A percentile compares a stretch with the other conserved stretches of the same genome.
Conservation (phyloP, 2,329 filamentous ascomycete species). For the Septoria linicola region DNA sequence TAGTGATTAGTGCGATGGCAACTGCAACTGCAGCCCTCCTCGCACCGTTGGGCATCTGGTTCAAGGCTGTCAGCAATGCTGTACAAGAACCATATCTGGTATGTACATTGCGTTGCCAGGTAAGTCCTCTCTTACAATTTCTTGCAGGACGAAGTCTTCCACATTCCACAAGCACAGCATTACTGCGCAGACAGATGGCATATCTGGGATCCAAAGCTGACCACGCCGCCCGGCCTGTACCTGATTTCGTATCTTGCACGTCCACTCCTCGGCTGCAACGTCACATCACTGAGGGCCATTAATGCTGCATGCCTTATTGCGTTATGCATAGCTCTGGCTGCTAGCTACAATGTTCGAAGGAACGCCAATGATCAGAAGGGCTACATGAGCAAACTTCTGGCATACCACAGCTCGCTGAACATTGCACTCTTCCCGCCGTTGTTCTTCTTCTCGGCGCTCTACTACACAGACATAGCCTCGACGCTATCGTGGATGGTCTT, state of each 20-base stretch:
- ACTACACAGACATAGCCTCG: conserved; percentile 90
- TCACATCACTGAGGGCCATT: conserved; percentile 39
- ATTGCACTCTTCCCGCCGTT: conserved; percentile 81
- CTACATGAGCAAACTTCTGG: conserved; percentile 18
- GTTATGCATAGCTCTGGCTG: conserved; percentile 34
- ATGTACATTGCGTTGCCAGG: conserved; percentile 30
- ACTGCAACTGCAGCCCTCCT: conserved; percentile 24
- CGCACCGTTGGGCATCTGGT: conserved; percentile 33
- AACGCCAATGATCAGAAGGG: conserved; percentile 18
- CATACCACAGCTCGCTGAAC: conserved; percentile 65
- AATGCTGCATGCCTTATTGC: conserved; percentile 43
- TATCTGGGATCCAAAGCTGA: conserved; percentile 95
- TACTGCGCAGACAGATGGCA: conserved; percentile 75
- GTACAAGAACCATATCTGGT: conserved; percentile 61
- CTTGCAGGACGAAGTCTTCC: conserved; percentile 75
- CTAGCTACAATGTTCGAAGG: conserved; percentile 31
- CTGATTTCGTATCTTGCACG: conserved; percentile 42
- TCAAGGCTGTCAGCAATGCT: conserved; percentile 44
- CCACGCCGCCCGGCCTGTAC: conserved; percentile 82
- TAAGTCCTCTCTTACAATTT: conserved; percentile 29
- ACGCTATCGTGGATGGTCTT: conserved; percentile 70
- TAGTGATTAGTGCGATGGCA: conserved; percentile 23
- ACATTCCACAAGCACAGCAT: conserved; percentile 84
- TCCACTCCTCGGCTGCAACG: conserved; percentile 43
- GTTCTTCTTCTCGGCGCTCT: conserved; percentile 94